phyloP scores from a whole-genome alignment of 1,284 basidiomycete genomes.

The Cryptococcus floricola region DNA sequence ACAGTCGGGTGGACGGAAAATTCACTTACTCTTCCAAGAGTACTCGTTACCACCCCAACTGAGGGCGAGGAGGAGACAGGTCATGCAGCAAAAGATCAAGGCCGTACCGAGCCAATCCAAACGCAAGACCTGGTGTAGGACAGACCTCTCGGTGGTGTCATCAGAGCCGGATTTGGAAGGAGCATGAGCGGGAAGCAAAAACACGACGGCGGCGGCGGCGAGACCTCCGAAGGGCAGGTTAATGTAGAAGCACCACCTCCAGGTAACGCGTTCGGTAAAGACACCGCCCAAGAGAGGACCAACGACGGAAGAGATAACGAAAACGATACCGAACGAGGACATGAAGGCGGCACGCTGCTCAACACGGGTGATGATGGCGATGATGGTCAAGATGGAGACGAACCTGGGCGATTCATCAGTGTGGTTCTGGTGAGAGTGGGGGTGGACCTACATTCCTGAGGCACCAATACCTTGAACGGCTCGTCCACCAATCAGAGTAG shows the following conservation, averaged over 20 bases:
- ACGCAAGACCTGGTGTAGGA: slow-evolving; percentile 29
- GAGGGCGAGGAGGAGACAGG: slow-evolving; percentile 51
- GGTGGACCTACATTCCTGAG: neutral
- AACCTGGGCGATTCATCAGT: slow-evolving; percentile 34
- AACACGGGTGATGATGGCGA: slow-evolving; percentile 48
- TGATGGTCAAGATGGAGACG: slow-evolving; percentile 50
- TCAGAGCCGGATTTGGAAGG: slow-evolving; percentile 57
- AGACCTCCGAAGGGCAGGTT: slow-evolving; percentile 51
- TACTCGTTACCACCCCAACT: slow-evolving; percentile 52
- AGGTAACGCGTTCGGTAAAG: slow-evolving; percentile 51
- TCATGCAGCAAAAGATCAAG: slow-evolving; percentile 47
- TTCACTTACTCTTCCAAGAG: slow-evolving; percentile 44
- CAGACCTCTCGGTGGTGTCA: slow-evolving; percentile 4
- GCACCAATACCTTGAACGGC: slow-evolving; percentile 49
- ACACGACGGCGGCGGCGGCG: slow-evolving; percentile 43
- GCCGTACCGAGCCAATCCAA: slow-evolving; percentile 51
- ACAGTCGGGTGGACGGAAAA: neutral
- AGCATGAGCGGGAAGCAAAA: slow-evolving; percentile 52
- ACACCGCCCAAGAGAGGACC: slow-evolving; percentile 49
- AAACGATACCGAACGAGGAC: slow-evolving; percentile 42
- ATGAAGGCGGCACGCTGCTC: slow-evolving; percentile 50
- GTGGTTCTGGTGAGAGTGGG: neutral
- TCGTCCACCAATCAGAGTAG: slow-evolving; percentile 54
- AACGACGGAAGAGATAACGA: slow-evolving; percentile 47
- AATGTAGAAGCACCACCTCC: slow-evolving; percentile 54